Evolutionary conservation across 2,329 filamentous ascomycete species (phyloP), one percentile per base, ranked within the genome.

Genomic region (Phaeosphaeriaceae sp.): DNA sequence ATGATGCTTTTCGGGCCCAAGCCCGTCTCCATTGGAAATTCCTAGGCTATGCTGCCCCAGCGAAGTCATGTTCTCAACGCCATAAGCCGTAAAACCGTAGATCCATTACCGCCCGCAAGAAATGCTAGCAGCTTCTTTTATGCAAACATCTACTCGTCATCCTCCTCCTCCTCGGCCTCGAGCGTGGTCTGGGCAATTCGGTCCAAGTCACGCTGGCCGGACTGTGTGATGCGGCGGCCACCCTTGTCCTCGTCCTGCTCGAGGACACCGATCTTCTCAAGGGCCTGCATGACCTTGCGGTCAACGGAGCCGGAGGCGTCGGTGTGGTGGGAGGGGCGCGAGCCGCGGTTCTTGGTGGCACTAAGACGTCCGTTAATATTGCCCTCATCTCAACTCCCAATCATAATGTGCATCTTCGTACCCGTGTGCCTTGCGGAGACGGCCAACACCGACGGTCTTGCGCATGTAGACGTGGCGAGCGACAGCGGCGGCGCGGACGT

Each of bases 171-270:
- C 73, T 83, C 81, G 50, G 78, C 77, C 78, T 83, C 81, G 67
- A 83, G 76, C 47, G 81, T 82, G 68, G 80, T 82, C 77, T 82
- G 79, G 57, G 81, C 81, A 67, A 83, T 83, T 70, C 82, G 94
- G 87, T 98, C 95, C 88, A 99, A 88, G 91, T 99, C 95, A 87
- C 95, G 92, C 89, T 97, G 93, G 80, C 95, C 95, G 78, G 89
- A 89, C 88, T 98, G 93, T 77, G 95, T 98, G 85, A 99, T 98
- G 82, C 95, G 90, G 80, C 95, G 92, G 79, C 95, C 95, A 83
- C 95, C 95, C 89, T 97, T 97, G 73, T 98, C 94, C 88, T 97
- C 94, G 77, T 97, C 94, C 79, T 91, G 86, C 90, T 99, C 95
- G 66, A 99, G 86, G 75, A 99, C 93, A 82, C 94, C 93, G 77